Evolutionary conservation across 169 alveolate species (phyloP).

Genomic region (Eimeria acervulina): DNA sequence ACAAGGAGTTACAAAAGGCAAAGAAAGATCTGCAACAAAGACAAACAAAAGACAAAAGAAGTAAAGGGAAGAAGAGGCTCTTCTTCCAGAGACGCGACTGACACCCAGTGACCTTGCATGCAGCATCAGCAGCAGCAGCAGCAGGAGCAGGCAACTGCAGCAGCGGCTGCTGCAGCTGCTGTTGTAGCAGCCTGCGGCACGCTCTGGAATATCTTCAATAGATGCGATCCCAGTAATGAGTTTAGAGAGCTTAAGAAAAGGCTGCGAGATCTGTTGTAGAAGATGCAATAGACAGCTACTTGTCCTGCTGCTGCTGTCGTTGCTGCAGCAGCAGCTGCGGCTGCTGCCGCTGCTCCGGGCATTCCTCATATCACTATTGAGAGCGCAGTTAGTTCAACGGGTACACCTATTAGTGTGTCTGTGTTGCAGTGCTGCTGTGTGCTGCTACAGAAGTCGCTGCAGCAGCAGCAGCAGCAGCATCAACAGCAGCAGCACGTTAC

Average conservation of each 20-base stretch:
- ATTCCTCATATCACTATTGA: not conserved
- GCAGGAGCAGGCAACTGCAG: not conserved
- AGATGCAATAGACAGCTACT: not conserved
- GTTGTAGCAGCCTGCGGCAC: no score
- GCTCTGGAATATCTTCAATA: not conserved
- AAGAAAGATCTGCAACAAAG: not conserved
- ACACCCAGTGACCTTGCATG: conserved; percentile 63
- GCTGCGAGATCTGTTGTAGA: not conserved
- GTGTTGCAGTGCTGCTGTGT: not conserved
- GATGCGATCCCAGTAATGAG: not conserved
- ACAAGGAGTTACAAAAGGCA: not conserved
- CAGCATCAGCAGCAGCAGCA: not conserved
- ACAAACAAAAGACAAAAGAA: not conserved
- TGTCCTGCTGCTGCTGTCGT: not conserved
- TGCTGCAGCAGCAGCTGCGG: conserved; percentile 5
- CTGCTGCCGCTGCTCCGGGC: not conserved
- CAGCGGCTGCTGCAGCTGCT: not conserved
- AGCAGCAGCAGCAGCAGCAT: not conserved
- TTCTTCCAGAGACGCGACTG: not conserved
- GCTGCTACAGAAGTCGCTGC: conserved; percentile 5
- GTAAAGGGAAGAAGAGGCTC: no score
- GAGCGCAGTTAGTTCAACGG: not conserved
- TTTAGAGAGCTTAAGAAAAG: not conserved
- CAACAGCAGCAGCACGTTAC: no score
- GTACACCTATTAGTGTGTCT: not conserved